Percentiles rank a stretch among this genome's conserved stretches.
phyloP scores from a whole-genome alignment of 176 grass and related monocot species.

The Urochloa ruziziensis region DNA sequence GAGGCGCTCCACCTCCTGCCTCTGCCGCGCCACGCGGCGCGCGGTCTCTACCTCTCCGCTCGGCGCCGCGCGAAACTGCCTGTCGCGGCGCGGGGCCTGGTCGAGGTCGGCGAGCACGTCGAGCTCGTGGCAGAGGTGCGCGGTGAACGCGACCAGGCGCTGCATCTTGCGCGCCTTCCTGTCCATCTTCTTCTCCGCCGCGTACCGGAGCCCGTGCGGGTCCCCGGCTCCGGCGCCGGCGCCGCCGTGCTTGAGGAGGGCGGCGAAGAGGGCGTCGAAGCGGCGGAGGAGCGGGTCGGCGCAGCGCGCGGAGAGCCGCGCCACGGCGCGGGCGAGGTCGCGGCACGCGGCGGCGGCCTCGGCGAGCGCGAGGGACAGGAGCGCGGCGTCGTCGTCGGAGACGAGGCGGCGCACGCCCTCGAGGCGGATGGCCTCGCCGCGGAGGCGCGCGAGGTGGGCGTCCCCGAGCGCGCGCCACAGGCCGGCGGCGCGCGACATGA shows the following conservation, averaged over 20 bases:
- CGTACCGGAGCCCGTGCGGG: conserved; percentile 51
- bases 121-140: conserved; percentile 60
- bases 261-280: conserved; percentile 50
- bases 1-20: conserved; percentile 65
- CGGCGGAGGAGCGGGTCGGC: conserved; percentile 55
- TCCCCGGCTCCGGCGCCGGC: conserved; percentile 18
- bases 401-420: conserved; percentile 74
- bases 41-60: conserved; percentile 20
- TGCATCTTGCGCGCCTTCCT: conserved; percentile 85
- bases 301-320: conserved; percentile 40
- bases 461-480: conserved; percentile 70
- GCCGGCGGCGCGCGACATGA: conserved; percentile 51
- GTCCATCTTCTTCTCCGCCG: conserved; percentile 61
- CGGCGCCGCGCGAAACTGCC: not conserved
- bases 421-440: conserved; percentile 30
- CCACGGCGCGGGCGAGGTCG: conserved; percentile 32
- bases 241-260: conserved; percentile 25
- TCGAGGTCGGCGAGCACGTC: conserved; percentile 77
- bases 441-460: conserved; percentile 32
- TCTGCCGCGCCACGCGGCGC: conserved; percentile 53
- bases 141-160: conserved; percentile 42
- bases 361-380: conserved; percentile 51
- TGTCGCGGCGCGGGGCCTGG: conserved; percentile 40
- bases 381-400: conserved; percentile 50
- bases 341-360: conserved; percentile 44